phyloP scores from a whole-genome alignment of 2,329 filamentous ascomycete species.

The Fusarium sp. region DNA sequence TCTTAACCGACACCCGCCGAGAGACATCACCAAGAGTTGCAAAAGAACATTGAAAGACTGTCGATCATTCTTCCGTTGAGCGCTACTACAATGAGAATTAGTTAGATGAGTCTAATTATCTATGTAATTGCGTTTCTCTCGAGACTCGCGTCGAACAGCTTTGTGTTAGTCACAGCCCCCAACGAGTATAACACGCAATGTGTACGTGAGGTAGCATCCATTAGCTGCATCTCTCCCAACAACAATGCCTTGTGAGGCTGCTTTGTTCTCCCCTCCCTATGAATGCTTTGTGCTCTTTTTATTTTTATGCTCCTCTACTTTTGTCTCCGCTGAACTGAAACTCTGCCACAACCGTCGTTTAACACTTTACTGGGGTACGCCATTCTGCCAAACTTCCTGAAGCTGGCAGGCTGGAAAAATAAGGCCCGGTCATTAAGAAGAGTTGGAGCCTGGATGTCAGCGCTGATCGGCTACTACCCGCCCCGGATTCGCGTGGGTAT shows the following conservation, averaged over 20 bases:
- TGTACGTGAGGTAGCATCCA: background rate
- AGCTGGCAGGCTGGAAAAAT: constrained; percentile 5
- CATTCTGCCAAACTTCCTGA: background rate
- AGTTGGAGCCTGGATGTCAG: background rate
- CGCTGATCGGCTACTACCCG: constrained; percentile 38
- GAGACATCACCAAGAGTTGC: background rate
- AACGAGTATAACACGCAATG: background rate
- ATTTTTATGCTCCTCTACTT: background rate
- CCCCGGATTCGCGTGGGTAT: constrained; percentile 33
- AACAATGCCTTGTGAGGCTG: background rate
- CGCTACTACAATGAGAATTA: constrained; percentile 29
- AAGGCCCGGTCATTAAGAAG: background rate
- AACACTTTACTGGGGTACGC: background rate
- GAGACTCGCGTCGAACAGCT: background rate
- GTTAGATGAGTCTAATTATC: constrained; percentile 22
- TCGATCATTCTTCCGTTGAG: constrained; percentile 15
- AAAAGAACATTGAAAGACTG: constrained; percentile 4
- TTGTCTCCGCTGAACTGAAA: constrained; percentile 24
- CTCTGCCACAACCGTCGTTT: constrained; percentile 7
- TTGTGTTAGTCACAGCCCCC: background rate
- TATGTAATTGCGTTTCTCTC: constrained; percentile 1
- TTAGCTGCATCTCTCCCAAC: background rate
- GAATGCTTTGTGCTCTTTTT: background rate
- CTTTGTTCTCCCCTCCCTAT: background rate
- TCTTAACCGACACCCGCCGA: background rate